Conservation (phyloP, 2,329 filamentous ascomycete genomes). For the Fusarium palustre region DNA sequence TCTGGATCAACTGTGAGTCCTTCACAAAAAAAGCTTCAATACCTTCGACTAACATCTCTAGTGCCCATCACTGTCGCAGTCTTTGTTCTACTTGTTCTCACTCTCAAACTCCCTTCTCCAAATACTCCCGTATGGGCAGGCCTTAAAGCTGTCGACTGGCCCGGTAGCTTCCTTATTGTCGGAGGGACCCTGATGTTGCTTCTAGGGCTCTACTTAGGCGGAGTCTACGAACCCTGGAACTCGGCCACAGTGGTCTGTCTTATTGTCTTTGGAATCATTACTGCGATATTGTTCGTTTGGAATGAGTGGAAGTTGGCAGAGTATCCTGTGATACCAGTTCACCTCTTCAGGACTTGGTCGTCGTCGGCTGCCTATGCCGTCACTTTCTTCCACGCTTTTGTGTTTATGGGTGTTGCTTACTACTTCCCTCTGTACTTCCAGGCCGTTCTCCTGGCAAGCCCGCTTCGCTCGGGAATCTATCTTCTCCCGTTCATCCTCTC, state of each 20-base stretch:
- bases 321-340: constrained; percentile 76
- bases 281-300: constrained; percentile 64
- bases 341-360: constrained; percentile 67
- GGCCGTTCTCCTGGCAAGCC: constrained; percentile 70
- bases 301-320: constrained; percentile 73
- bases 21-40: rapidly evolving
- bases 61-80: constrained; percentile 65
- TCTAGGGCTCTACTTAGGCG: constrained; percentile 76
- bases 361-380: constrained; percentile 67
- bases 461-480: constrained; percentile 70
- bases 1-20: constrained; percentile 63
- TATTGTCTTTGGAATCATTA: constrained; percentile 67
- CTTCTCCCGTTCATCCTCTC: constrained; percentile 70
- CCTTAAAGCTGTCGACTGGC: constrained; percentile 70
- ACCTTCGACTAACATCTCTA: constrained; percentile 13
- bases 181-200: constrained; percentile 76
- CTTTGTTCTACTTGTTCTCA: constrained; percentile 69
- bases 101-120: constrained; percentile 75
- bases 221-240: constrained; percentile 70
- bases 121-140: constrained; percentile 71
- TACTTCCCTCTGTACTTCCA: constrained; percentile 82
- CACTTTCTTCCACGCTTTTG: constrained; percentile 61
- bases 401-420: constrained; percentile 74
- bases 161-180: constrained; percentile 71
- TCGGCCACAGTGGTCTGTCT: constrained; percentile 72